These are phyloP conservation scores for Melampsora allii-populina DNA, from an alignment of 1,284 basidiomycete genomes.

Conservation along the genomic window DNA sequence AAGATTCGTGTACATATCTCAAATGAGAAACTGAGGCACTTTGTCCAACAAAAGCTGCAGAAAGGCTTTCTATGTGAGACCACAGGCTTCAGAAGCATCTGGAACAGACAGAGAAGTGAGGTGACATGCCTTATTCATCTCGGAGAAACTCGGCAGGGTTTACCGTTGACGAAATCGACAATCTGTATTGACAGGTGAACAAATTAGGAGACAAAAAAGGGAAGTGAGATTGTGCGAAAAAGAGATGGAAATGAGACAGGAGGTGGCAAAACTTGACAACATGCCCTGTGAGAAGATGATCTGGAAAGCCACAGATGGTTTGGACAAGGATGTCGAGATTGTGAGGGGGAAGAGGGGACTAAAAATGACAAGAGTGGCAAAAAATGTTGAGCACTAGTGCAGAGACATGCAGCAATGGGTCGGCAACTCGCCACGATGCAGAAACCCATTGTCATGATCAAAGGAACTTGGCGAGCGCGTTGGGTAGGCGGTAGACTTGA, in stretches of 20 bases:
- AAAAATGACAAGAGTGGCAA: slow-evolving; percentile 4
- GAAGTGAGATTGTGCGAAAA: slow-evolving; percentile 10
- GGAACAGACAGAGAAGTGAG: slow-evolving; percentile 15
- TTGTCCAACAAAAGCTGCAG: slow-evolving; percentile 17
- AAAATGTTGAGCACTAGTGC: neutral
- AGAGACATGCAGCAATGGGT: neutral
- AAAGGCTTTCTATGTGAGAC: neutral
- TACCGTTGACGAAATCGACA: slow-evolving; percentile 2
- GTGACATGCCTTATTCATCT: slow-evolving; percentile 41
- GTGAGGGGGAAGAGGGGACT: slow-evolving; percentile 1
- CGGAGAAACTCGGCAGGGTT: slow-evolving; percentile 18
- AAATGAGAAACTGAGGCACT: neutral
- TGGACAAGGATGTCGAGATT: slow-evolving; percentile 3
- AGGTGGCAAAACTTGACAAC: slow-evolving; percentile 1
- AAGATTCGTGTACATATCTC: slow-evolving; percentile 17
- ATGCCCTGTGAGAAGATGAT: slow-evolving; percentile 7
- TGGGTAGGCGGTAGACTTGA: neutral
- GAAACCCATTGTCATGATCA: slow-evolving; percentile 1
- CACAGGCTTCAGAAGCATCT: slow-evolving; percentile 10
- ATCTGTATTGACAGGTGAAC: slow-evolving; percentile 11
- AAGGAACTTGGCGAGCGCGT: neutral
- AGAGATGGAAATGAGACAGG: slow-evolving; percentile 6
- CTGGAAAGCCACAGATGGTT: slow-evolving; percentile 7
- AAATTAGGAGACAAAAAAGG: slow-evolving; percentile 11
- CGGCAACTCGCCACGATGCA: slow-evolving; percentile 8